These are phyloP conservation scores for Uromyces viciae-fabae DNA, from an alignment of 1,284 basidiomycete genomes.

Conservation along the genomic window DNA sequence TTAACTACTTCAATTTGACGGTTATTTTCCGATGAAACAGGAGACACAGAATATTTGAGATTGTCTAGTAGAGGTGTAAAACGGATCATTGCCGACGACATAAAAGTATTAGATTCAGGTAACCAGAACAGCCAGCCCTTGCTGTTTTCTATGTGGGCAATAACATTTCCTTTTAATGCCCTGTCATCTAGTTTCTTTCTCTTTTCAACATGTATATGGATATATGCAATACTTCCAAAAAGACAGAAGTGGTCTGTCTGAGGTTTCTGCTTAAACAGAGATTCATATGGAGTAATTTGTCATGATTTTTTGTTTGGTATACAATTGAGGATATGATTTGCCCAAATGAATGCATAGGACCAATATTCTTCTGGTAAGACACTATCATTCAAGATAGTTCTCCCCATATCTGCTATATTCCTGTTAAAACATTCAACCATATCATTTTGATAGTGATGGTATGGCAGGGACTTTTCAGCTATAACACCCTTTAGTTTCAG, in stretches of 20 bases:
- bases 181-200: not conserved
- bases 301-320: not conserved
- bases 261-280: not conserved
- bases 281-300: constrained; percentile 1
- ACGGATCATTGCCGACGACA: not conserved
- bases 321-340: not conserved
- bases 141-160: not conserved
- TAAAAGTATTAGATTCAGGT: not conserved
- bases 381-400: not conserved
- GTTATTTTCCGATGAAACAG: not conserved
- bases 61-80: not conserved
- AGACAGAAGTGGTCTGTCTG: not conserved
- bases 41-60: not conserved
- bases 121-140: not conserved
- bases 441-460: constrained; percentile 19
- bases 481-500: not conserved
- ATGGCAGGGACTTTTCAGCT: not conserved
- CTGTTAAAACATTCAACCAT: not conserved
- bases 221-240: not conserved
- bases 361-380: not conserved
- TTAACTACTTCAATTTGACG: not conserved
- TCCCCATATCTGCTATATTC: not conserved
- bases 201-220: not conserved
- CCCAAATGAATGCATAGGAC: not conserved
- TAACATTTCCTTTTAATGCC: not conserved